Conservation (phyloP, 1,139 yeast genomes). For the Lodderomyces metapsilosis region DNA sequence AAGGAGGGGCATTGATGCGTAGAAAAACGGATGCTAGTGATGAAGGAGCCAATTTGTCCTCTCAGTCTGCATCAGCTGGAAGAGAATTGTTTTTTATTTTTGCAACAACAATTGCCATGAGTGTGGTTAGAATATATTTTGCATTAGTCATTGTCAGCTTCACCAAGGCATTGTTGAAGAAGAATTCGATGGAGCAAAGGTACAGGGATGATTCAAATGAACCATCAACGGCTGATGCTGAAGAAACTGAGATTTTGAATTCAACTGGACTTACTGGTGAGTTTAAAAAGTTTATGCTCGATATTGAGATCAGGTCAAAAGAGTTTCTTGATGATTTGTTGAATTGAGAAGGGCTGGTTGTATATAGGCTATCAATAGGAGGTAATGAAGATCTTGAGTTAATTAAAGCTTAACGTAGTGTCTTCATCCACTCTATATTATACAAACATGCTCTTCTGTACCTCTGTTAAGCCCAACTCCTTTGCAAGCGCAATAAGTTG, state of each 20-base stretch:
- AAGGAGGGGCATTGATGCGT: slow-evolving; percentile 11
- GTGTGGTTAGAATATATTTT: slow-evolving; percentile 63
- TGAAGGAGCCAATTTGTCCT: slow-evolving; percentile 19
- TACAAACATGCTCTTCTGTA: no score
- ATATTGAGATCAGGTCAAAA: slow-evolving; percentile 32
- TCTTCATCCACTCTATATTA: no score
- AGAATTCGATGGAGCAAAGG: slow-evolving; percentile 23
- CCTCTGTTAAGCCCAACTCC: no score
- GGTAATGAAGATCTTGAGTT: no score
- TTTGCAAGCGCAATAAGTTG: no score
- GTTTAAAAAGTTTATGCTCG: slow-evolving; percentile 23
- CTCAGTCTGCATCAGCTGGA: slow-evolving; percentile 65
- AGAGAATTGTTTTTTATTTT: slow-evolving; percentile 73
- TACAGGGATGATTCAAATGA: slow-evolving; percentile 15
- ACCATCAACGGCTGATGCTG: slow-evolving; percentile 18
- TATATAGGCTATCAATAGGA: no score
- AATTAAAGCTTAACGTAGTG: no score
- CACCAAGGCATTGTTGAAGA: slow-evolving; percentile 46
- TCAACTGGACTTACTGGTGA: slow-evolving; percentile 22
- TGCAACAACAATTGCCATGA: slow-evolving; percentile 51
- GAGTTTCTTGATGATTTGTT: slow-evolving; percentile 23
- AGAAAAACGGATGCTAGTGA: slow-evolving; percentile 11
- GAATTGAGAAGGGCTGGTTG: neutral
- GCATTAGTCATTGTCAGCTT: slow-evolving; percentile 63
- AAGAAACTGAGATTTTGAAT: slow-evolving; percentile 25